Evolutionary conservation across 495 filamentous ascomycete genomes (phyloP).

Genomic region (Tirmania nivea): DNA sequence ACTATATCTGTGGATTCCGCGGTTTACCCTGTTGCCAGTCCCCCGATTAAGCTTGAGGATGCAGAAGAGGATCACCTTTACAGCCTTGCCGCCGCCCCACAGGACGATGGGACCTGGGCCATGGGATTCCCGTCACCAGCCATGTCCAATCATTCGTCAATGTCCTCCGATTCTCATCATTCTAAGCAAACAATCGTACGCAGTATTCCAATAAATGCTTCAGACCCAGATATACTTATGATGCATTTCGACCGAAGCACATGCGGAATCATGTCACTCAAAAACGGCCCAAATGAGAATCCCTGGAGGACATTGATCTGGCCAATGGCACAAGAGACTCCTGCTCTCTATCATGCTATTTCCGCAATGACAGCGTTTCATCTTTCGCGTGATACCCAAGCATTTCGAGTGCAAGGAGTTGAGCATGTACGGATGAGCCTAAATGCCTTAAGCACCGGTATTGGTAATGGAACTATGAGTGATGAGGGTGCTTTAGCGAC

Average conservation of each 20-base stretch:
- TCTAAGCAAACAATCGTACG: background rate
- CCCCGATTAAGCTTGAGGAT: constrained; percentile 8
- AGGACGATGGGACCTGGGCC: constrained; percentile 2
- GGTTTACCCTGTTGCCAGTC: background rate
- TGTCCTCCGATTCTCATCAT: constrained; percentile 11
- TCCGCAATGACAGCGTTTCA: constrained; percentile 59
- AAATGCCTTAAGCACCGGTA: constrained; percentile 32
- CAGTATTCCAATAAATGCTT: background rate
- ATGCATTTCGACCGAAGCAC: constrained; percentile 47
- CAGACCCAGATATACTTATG: constrained; percentile 39
- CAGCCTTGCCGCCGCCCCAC: constrained; percentile 25
- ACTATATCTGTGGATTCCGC: background rate
- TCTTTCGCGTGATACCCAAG: constrained; percentile 35
- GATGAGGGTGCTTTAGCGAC: constrained; percentile 49
- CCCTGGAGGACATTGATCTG: constrained; percentile 57
- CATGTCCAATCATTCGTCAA: constrained; percentile 12
- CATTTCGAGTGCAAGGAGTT: constrained; percentile 41
- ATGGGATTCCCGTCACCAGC: constrained; percentile 10
- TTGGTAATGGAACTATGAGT: constrained; percentile 32
- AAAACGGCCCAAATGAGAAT: constrained; percentile 52
- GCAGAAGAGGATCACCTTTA: constrained; percentile 32
- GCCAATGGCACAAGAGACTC: constrained; percentile 44
- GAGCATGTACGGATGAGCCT: constrained; percentile 53
- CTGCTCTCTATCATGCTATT: constrained; percentile 55
- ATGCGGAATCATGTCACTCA: constrained; percentile 55